phyloP scores from a whole-genome alignment of 1,284 basidiomycete genomes.

The Naganishia albida region DNA sequence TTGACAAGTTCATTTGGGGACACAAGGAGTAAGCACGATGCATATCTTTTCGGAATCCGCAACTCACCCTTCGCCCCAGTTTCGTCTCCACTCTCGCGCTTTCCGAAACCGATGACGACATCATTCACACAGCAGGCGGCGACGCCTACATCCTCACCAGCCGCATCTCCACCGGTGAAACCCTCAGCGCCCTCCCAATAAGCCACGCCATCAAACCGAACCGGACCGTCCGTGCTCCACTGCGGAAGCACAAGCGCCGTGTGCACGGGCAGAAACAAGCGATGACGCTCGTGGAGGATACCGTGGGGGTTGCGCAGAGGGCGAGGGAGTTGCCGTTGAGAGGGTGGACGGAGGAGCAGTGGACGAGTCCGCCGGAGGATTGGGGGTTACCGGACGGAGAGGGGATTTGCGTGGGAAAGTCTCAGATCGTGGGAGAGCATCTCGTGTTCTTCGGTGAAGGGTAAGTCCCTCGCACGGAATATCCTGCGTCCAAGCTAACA shows the following conservation, averaged over 20 bases:
- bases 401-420: constrained; percentile 50
- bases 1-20: constrained; percentile 82
- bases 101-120: constrained; percentile 58
- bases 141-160: constrained; percentile 75
- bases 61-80: constrained; percentile 54
- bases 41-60: not conserved
- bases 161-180: constrained; percentile 69
- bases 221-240: constrained; percentile 58
- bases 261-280: constrained; percentile 32
- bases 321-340: constrained; percentile 21
- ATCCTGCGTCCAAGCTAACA: not conserved
- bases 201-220: constrained; percentile 63
- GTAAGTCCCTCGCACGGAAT: constrained; percentile 34
- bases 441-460: constrained; percentile 53
- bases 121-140: constrained; percentile 82
- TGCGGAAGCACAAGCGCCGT: constrained; percentile 52
- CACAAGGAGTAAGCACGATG: constrained; percentile 66
- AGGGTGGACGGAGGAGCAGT: constrained; percentile 39
- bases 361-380: constrained; percentile 45
- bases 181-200: constrained; percentile 62
- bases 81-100: constrained; percentile 79
- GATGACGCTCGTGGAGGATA: not conserved
- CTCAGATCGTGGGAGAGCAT: constrained; percentile 40
- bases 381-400: constrained; percentile 47
- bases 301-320: not conserved